These are phyloP conservation scores for Aspergillus floridensis DNA, from an alignment of 2,329 filamentous ascomycete genomes.

Conservation along the genomic window DNA sequence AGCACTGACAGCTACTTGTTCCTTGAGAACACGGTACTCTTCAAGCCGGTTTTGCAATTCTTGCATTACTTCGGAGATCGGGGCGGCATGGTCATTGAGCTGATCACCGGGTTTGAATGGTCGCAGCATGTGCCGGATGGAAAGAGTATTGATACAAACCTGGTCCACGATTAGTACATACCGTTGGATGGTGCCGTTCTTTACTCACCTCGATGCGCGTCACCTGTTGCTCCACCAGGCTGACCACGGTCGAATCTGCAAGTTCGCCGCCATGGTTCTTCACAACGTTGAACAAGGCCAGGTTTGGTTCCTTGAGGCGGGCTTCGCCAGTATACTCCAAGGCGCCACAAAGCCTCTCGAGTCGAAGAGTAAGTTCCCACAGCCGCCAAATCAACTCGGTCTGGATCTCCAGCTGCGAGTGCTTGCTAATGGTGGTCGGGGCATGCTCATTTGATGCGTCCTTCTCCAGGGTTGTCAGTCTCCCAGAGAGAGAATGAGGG, in stretches of 20 bases:
- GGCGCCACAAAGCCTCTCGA: slow-evolving; percentile 90
- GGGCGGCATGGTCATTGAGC: slow-evolving; percentile 70
- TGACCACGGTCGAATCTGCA: slow-evolving; percentile 81
- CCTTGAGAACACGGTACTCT: slow-evolving; percentile 42
- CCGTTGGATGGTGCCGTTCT: neutral
- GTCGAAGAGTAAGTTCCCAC: slow-evolving; percentile 81
- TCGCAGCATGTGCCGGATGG: slow-evolving; percentile 73
- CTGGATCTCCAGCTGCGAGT: slow-evolving; percentile 71
- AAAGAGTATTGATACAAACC: slow-evolving; percentile 77
- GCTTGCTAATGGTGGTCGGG: slow-evolving; percentile 58
- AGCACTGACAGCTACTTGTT: slow-evolving; percentile 34
- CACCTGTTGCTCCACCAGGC: slow-evolving; percentile 92
- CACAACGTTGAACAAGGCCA: slow-evolving; percentile 73
- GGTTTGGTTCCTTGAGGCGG: slow-evolving; percentile 74
- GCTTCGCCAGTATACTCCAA: slow-evolving; percentile 68
- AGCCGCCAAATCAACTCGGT: slow-evolving; percentile 83
- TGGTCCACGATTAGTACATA: slow-evolving; percentile 39
- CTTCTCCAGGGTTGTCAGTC: slow-evolving; percentile 52
- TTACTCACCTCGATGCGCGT: slow-evolving; percentile 84
- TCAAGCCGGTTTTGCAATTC: slow-evolving; percentile 42
- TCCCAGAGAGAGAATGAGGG: slow-evolving; percentile 79
- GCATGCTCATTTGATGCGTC: slow-evolving; percentile 45
- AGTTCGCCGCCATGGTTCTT: slow-evolving; percentile 75
- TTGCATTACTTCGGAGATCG: slow-evolving; percentile 66
- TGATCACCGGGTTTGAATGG: slow-evolving; percentile 62